phyloP scores from a whole-genome alignment of 306 rosid species.

The Hippophae gyantsensis region DNA sequence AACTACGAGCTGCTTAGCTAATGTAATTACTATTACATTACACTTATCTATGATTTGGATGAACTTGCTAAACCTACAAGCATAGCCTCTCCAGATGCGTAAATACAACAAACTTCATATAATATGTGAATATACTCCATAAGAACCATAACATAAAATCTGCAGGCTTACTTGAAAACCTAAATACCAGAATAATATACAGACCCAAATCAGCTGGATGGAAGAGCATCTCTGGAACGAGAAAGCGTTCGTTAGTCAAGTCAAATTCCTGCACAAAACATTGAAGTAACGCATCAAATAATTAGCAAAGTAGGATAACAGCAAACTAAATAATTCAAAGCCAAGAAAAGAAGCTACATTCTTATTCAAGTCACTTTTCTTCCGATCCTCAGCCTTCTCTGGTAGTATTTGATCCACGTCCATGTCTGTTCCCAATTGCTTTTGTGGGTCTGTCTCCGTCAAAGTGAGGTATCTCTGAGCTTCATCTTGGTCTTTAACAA shows the following conservation, averaged over 20 bases:
- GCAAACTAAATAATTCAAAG: slow-evolving; percentile 1
- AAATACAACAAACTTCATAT: too few relatives aligned
- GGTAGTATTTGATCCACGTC: slow-evolving; percentile 18
- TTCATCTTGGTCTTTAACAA: slow-evolving; percentile 61
- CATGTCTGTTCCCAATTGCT: slow-evolving; percentile 17
- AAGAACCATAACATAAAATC: background rate
- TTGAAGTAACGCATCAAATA: slow-evolving; percentile 6
- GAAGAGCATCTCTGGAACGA: slow-evolving; percentile 93
- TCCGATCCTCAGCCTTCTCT: slow-evolving; percentile 34
- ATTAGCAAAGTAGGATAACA: background rate
- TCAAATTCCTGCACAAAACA: slow-evolving; percentile 61
- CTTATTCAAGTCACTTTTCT: slow-evolving; percentile 61
- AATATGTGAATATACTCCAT: background rate
- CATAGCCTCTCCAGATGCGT: too few relatives aligned
- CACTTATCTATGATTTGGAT: too few relatives aligned
- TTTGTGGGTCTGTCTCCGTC: slow-evolving; percentile 23
- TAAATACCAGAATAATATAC: slow-evolving; percentile 11
- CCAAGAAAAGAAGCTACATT: slow-evolving; percentile 32
- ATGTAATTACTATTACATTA: too few relatives aligned
- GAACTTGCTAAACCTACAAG: too few relatives aligned
- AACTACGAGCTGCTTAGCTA: too few relatives aligned
- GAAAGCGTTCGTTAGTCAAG: slow-evolving; percentile 89
- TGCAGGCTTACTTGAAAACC: background rate
- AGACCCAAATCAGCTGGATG: slow-evolving; percentile 90
- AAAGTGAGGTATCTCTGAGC: slow-evolving; percentile 45